Percentiles rank a stretch among this genome's conserved stretches.
These are phyloP conservation scores for Trichophyton benhamiae DNA, from an alignment of 2,329 filamentous ascomycete species.

Conservation along the genomic window DNA sequence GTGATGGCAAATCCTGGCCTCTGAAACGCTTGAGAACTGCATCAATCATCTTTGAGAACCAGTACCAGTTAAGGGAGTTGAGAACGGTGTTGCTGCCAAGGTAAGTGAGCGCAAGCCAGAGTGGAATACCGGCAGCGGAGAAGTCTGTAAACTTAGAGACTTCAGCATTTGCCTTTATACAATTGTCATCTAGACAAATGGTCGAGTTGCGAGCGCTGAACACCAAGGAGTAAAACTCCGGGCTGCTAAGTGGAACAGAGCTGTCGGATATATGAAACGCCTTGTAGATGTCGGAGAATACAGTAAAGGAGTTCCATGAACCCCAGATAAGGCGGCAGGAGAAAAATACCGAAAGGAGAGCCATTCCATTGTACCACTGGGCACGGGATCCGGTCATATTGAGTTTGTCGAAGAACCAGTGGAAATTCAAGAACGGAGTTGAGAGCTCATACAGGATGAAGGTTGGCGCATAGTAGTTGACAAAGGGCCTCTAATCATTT, in stretches of 20 bases:
- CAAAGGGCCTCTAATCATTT: slow-evolving; percentile 45
- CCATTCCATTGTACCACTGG: slow-evolving; percentile 53
- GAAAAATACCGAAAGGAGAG: slow-evolving; percentile 49
- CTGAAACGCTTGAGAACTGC: slow-evolving; percentile 52
- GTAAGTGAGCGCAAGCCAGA: slow-evolving; percentile 49
- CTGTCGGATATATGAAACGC: slow-evolving; percentile 36
- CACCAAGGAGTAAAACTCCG: slow-evolving; percentile 21
- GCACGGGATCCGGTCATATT: slow-evolving; percentile 49
- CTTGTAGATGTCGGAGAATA: slow-evolving; percentile 49
- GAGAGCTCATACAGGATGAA: slow-evolving; percentile 59
- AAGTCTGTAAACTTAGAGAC: slow-evolving; percentile 38
- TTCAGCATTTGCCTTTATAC: slow-evolving; percentile 32
- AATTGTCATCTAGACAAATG: slow-evolving; percentile 29
- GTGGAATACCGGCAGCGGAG: slow-evolving; percentile 34
- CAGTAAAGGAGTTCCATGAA: slow-evolving; percentile 45
- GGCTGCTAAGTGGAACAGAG: slow-evolving; percentile 19
- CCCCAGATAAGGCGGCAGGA: slow-evolving; percentile 52
- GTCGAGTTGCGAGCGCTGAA: slow-evolving; percentile 25
- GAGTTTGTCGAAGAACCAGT: slow-evolving; percentile 60
- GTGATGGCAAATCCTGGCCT: slow-evolving; percentile 17
- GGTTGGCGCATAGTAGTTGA: slow-evolving; percentile 52
- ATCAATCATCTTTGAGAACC: slow-evolving; percentile 57
- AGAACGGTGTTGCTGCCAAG: slow-evolving; percentile 47
- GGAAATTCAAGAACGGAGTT: slow-evolving; percentile 54
- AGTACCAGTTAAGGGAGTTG: slow-evolving; percentile 52